Evolutionary conservation across 495 filamentous ascomycete genomes (phyloP), one percentile per base, ranked within the genome.

Genomic region (Penicillium fimorum): DNA sequence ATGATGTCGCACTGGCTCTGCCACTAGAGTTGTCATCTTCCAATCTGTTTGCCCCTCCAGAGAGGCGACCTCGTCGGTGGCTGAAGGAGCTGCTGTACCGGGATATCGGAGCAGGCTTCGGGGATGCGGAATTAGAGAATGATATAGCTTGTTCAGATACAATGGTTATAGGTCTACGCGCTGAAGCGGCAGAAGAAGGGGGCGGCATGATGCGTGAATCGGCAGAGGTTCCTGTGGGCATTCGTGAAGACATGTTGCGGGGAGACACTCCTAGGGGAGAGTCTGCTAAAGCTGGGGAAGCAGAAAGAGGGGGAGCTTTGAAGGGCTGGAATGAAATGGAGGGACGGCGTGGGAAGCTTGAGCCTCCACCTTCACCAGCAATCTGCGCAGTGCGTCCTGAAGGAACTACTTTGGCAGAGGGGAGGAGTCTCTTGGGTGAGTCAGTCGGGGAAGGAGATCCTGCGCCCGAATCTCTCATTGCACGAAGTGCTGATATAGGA

Each of bases 281-380:
- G 42, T 85, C 84, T 17, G 71, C 66, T 35, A 82, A 72, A 8
- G 84, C 82, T 8, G 94, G 94, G 10, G 93, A 97, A n/a, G 89
- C 88, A 15, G 92, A 95, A 17, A 98, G 79, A 18, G 93, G 92
- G 9, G 92, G 90, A 7, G 92, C 90, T 73, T 97, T 98, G 74
- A 98, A 98, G 1, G 93, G 88, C 65, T 92, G 89, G 66, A 96
- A 96, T 2, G 92, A 96, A 15, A 96, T 82, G 0, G 92, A 97
- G 10, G 90, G 83, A n/a, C 92, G 85, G 58, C 89, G 79, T 46
- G 82, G 74, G 25, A 82, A 70, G 57, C 63, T 84, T 63, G 70
- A 77, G 50, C 53, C 77, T 37, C 80, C 78, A 52, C 47, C 47
- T 56, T 86, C 84, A 44, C 70, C 66, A 30, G 81, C 79, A 22